These are phyloP conservation scores for Strigomonas galati DNA, from an alignment of 208 protist species.

Conservation along the genomic window DNA sequence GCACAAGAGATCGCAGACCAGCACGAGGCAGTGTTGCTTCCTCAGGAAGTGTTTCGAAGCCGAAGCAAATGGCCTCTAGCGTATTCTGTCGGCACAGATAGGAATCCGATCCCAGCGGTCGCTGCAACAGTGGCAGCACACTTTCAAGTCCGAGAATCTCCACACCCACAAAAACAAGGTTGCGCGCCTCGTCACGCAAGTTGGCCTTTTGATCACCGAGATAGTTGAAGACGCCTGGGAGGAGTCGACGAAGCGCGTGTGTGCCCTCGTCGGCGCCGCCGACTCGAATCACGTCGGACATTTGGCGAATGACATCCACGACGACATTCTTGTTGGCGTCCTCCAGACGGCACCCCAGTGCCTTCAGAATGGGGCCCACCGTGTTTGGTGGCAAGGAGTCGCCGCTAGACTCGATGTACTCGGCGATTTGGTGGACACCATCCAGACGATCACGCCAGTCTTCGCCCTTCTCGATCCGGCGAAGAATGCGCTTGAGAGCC, in stretches of 20 bases:
- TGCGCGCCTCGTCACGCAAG: conserved; percentile 73
- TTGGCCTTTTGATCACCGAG: conserved; percentile 77
- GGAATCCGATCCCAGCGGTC: conserved; percentile 73
- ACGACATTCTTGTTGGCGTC: conserved; percentile 88
- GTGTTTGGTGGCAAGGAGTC: conserved; percentile 32
- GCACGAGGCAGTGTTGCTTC: conserved; percentile 39
- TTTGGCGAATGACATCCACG: conserved; percentile 74
- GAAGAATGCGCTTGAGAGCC: conserved; percentile 33
- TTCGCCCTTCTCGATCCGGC: conserved; percentile 48
- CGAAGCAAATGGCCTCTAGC: conserved; percentile 67
- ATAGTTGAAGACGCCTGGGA: conserved; percentile 63
- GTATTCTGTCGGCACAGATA: conserved; percentile 66
- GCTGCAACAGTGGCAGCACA: conserved; percentile 61
- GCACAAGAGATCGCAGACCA: conserved; percentile 48
- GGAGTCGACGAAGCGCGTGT: conserved; percentile 37
- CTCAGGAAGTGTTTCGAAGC: conserved; percentile 47
- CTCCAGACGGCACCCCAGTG: conserved; percentile 63
- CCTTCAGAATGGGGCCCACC: conserved; percentile 47
- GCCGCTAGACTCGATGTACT: conserved; percentile 37
- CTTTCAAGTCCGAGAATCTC: conserved; percentile 59
- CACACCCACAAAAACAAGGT: conserved; percentile 50
- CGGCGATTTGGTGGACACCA: conserved; percentile 59
- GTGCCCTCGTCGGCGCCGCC: conserved; percentile 42
- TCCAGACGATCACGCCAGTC: conserved; percentile 80
- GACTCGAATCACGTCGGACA: conserved; percentile 54